phyloP scores from a whole-genome alignment of 2,329 filamentous ascomycete species.

The Kalaharituber pfeilii region DNA sequence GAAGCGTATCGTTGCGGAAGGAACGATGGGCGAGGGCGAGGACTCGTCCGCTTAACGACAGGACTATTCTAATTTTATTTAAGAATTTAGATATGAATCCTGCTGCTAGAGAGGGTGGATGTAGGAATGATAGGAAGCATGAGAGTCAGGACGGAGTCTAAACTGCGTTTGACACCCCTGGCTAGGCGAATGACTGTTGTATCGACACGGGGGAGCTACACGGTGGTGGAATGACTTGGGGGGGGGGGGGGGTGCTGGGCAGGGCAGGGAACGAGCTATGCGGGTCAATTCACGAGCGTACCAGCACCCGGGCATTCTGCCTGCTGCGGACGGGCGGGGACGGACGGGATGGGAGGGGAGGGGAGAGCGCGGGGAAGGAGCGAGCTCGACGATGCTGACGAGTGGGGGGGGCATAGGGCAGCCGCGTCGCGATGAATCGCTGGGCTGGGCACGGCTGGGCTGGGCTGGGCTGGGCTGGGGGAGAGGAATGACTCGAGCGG shows the following conservation, averaged over 20 bases:
- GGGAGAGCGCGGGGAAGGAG: not conserved
- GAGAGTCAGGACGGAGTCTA: too few species aligned
- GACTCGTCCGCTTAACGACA: too few species aligned
- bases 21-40: not conserved
- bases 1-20: not conserved
- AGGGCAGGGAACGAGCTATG: not conserved
- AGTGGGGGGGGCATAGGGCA: not conserved
- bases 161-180: not conserved
- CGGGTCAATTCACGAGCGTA: not conserved
- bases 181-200: not conserved
- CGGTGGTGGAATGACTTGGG: not conserved
- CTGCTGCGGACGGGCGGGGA: not conserved
- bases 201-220: not conserved
- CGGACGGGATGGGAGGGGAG: not conserved
- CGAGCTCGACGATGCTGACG: not conserved
- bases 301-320: not conserved
- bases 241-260: not conserved
- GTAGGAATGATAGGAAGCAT: not conserved
- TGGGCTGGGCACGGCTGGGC: too few species aligned
- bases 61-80: too few species aligned
- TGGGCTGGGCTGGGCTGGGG: too few species aligned
- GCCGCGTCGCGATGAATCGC: too few species aligned
- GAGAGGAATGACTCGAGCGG: too few species aligned
- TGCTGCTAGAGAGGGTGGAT: too few species aligned
- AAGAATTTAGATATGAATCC: too few species aligned